A percentile compares a stretch with the other conserved stretches of the same genome.
These are phyloP conservation scores for Ascochyta lentis DNA, from an alignment of 2,329 filamentous ascomycete species.

Conservation along the genomic window DNA sequence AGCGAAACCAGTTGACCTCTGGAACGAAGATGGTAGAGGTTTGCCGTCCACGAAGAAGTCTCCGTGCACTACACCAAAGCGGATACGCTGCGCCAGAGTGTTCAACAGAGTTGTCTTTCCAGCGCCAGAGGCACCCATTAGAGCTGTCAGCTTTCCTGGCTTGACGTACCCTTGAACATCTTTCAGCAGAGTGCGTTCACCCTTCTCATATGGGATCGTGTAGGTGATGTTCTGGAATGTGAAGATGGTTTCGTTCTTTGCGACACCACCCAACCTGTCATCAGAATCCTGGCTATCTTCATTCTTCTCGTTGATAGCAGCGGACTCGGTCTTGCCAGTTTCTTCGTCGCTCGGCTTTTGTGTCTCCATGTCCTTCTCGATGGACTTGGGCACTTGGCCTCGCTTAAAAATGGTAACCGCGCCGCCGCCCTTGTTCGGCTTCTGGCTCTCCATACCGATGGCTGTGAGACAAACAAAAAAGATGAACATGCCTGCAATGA, in stretches of 20 bases:
- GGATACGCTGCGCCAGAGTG: conserved; percentile 51
- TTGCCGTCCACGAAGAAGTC: conserved; percentile 54
- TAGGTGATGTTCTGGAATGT: conserved; percentile 90
- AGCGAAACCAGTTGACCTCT: conserved; percentile 79
- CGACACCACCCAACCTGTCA: conserved; percentile 55
- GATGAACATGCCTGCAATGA: conserved; percentile 59
- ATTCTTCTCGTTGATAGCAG: conserved; percentile 31
- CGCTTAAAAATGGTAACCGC: conserved; percentile 69
- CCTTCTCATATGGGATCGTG: conserved; percentile 62
- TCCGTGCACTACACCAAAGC: conserved; percentile 53
- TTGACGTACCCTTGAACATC: conserved; percentile 84
- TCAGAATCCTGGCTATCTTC: conserved; percentile 32
- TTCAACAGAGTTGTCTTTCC: conserved; percentile 48
- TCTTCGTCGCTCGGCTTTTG: conserved; percentile 61
- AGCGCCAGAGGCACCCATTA: conserved; percentile 72
- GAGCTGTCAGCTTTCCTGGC: conserved; percentile 84
- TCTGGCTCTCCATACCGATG: conserved; percentile 56
- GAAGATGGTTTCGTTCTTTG: conserved; percentile 67
- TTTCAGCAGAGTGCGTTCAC: conserved; percentile 59
- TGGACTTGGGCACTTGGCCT: conserved; percentile 65
- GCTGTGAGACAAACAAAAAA: conserved; percentile 57
- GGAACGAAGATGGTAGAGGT: conserved; percentile 69
- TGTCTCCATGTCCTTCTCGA: conserved; percentile 65
- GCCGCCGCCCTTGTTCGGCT: conserved; percentile 66
- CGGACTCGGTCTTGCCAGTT: conserved; percentile 48